Conservation (phyloP, 2,329 filamentous ascomycete species). For the Bipolaris sorokiniana region DNA sequence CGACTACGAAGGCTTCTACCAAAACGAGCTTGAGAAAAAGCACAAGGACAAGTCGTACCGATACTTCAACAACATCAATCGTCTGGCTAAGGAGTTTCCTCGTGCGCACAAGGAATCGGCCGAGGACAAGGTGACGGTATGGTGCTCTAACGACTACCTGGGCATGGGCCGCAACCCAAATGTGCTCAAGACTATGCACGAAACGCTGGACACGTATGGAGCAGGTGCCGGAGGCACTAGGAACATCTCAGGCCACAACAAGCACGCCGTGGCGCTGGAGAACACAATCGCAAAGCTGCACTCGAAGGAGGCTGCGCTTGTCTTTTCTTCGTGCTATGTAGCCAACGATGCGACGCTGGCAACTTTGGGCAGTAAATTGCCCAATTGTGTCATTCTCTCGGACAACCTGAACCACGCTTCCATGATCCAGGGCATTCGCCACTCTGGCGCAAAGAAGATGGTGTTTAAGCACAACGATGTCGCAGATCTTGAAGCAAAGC, state of each 20-base stretch:
- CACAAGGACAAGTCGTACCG: constrained; percentile 99
- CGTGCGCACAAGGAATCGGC: constrained; percentile 86
- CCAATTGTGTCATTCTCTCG: constrained; percentile 95
- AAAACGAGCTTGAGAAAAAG: constrained; percentile 91
- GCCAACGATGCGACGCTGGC: constrained; percentile 97
- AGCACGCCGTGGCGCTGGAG: constrained; percentile 88
- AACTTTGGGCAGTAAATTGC: constrained; percentile 94
- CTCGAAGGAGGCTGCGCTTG: constrained; percentile 87
- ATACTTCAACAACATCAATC: constrained; percentile 99
- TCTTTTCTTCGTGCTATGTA: constrained; percentile 98
- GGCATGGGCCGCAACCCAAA: constrained; percentile 93
- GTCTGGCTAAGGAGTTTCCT: constrained; percentile 93
- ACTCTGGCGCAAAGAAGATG: constrained; percentile 95
- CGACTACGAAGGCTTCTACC: constrained; percentile 90
- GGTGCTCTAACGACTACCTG: constrained; percentile 99
- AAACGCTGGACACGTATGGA: constrained; percentile 92
- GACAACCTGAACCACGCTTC: constrained; percentile 98
- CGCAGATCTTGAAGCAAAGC: constrained; percentile 88
- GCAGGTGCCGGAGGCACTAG: constrained; percentile 93
- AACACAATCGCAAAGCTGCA: constrained; percentile 83
- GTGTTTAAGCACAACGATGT: constrained; percentile 99
- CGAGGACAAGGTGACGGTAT: constrained; percentile 90
- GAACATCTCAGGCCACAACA: constrained; percentile 98
- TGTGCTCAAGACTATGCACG: constrained; percentile 90
- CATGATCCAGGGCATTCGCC: constrained; percentile 98